Evolutionary conservation across 2,329 filamentous ascomycete genomes (phyloP), one percentile per base, ranked within the genome.

Genomic region (Blastomyces parvus): DNA sequence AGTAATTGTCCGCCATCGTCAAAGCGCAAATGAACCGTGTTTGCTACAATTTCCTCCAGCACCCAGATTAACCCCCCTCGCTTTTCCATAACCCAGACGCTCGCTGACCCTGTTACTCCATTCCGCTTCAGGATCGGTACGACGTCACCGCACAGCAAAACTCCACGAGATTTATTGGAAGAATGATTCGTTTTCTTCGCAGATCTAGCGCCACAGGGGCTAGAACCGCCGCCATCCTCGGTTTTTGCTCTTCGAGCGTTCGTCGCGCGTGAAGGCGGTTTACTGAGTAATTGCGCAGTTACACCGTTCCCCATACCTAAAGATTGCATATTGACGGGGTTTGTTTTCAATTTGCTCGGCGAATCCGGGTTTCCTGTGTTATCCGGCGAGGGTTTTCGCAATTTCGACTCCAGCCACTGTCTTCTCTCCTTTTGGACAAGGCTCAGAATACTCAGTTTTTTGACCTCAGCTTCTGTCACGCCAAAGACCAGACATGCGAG

Each of bases 51-150:
- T 76, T 99, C 94, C 74, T 99, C 94, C 1, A 99, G 78, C 9
- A 99, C 94, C 94, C 94, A 99, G 65, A 99, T 97, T 64, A 99
- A 78, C 11, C 93, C 92, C 61, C 91, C 87, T 59, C 88, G 85
- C 76, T 99, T 99, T 76, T 99, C 94, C 79, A 99, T 99, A 3
- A 99, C 94, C 94, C 94, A 99, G 48, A 99, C 79, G 76, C 92
- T 97, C 46, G 94, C 94, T 64, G 94, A 92, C 1, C 94, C 94
- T 4, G 88, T 93, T 13, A 88, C 85, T 3, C 94, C 94, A 70
- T 99, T 96, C 65, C 94, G 86, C 77, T 97, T 99, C 74, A 92
- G 89, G 64, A 99, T 99, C 0, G 94, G 94, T 22, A 99, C 91
- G n/a, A 99, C 93, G 74, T 99, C 94, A 53, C 94, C 94, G 69